A percentile compares a stretch with the other conserved stretches of the same genome.
Evolutionary conservation across 2,329 filamentous ascomycete species (phyloP).

Genomic region (Scolecobasidium constrictum): DNA sequence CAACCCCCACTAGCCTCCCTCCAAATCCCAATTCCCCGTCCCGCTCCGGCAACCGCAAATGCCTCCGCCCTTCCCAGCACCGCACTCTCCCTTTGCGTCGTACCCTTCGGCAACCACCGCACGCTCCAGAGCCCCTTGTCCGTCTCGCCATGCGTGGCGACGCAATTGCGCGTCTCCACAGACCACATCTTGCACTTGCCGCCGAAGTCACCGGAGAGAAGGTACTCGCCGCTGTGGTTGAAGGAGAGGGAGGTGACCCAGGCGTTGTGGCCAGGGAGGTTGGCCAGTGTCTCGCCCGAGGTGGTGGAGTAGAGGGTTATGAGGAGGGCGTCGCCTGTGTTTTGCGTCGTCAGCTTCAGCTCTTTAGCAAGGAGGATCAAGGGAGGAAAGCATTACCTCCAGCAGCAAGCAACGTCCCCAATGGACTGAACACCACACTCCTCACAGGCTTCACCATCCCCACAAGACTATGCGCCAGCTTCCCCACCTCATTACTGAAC

Average conservation of each 20-base stretch:
- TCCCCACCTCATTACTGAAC: conserved; percentile 84
- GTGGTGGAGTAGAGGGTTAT: conserved; percentile 88
- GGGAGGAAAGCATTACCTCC: conserved; percentile 48
- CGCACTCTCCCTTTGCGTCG: conserved; percentile 14
- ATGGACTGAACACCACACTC: conserved; percentile 78
- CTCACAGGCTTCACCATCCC: conserved; percentile 82
- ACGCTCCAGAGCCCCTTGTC: conserved; percentile 34
- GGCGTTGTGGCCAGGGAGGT: conserved; percentile 64
- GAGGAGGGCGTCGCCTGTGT: conserved; percentile 62
- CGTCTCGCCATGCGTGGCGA: conserved; percentile 87
- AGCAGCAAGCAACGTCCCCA: conserved; percentile 72
- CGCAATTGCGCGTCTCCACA: conserved; percentile 69
- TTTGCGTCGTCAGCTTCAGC: no score
- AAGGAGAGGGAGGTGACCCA: conserved; percentile 92
- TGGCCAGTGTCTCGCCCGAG: conserved; percentile 86
- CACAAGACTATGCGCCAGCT: conserved; percentile 74
- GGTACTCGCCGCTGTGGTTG: conserved; percentile 84
- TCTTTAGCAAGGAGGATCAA: no score
- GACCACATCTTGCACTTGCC: conserved; percentile 97
- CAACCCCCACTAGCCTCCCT: conserved; percentile 25
- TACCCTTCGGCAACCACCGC: conserved; percentile 27
- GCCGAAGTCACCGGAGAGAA: conserved; percentile 76
- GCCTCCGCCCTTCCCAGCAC: conserved; percentile 20
- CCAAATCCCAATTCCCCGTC: conserved; percentile 26
- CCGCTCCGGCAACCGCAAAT: conserved; percentile 28